Percentiles rank a stretch among this genome's conserved stretches.
Conservation (phyloP, 2,329 filamentous ascomycete genomes). For the Dothideomycetes sp. region DNA sequence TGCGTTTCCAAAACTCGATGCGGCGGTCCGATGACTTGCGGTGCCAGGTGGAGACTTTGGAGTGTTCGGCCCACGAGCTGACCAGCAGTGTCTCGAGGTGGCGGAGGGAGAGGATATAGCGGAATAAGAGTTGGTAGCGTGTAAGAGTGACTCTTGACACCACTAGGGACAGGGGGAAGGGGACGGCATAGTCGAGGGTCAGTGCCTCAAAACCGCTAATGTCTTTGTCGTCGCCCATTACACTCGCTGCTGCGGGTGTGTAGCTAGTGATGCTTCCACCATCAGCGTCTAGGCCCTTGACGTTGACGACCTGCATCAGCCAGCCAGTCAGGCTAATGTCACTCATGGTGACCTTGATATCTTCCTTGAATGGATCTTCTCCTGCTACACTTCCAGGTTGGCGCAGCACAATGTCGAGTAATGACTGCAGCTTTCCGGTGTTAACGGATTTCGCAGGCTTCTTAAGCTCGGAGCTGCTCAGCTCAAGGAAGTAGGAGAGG, state of each 20-base stretch:
- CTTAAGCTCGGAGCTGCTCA: conserved; percentile 77
- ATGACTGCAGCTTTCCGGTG: conserved; percentile 81
- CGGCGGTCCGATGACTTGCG: conserved; percentile 57
- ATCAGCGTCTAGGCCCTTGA: conserved; percentile 75
- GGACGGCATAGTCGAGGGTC: conserved; percentile 87
- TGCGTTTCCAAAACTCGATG: conserved; percentile 84
- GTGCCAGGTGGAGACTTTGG: conserved; percentile 68
- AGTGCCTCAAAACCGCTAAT: conserved; percentile 85
- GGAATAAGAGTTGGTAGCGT: conserved; percentile 90
- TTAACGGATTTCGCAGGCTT: conserved; percentile 86
- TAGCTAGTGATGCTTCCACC: conserved; percentile 46
- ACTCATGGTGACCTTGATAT: conserved; percentile 96
- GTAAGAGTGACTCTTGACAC: conserved; percentile 96
- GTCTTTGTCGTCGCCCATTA: conserved; percentile 59
- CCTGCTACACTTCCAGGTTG: conserved; percentile 91
- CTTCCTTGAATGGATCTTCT: conserved; percentile 93
- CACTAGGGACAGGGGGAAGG: conserved; percentile 89
- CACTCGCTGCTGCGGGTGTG: conserved; percentile 53
- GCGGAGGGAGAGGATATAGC: conserved; percentile 80
- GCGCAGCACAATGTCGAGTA: conserved; percentile 92
- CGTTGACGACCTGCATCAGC: conserved; percentile 91
- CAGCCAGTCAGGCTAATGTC: conserved; percentile 86
- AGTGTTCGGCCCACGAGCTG: conserved; percentile 83
- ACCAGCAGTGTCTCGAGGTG: conserved; percentile 83
- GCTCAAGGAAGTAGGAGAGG: conserved; percentile 94